Evolutionary conservation across 257 asterid species (phyloP), one percentile per base, ranked within the genome.

Genomic region (Sherardia arvensis): DNA sequence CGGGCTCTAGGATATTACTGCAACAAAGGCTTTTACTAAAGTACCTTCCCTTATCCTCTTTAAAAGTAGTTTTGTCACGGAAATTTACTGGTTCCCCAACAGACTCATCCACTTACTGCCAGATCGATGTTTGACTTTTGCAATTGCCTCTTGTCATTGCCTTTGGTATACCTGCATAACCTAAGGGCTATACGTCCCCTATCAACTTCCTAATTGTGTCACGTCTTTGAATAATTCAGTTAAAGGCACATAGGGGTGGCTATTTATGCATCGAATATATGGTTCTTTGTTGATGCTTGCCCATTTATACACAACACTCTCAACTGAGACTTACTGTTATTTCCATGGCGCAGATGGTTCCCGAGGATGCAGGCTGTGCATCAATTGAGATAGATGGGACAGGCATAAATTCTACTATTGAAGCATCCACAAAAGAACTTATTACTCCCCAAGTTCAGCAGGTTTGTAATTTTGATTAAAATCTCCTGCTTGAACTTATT

Each of bases 261-360:
- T 12, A 17, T 27, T 15, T 47, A 18, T 40, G 4, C 22, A 45
- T 47, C 59, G 20, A n/a, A 45, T 7, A 25, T 7, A 25, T n/a
- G 33, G 59, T n/a, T 17, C 66, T 23, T n/a, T 14, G 1, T 64
- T 22, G n/a, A 36, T 47, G 51, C 21, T 57, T 20, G 60, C 48
- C 20, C 38, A 43, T 22, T 70, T 9, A 6, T 36, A 23, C 66
- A 28, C 66, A 28, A 8, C 63, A 60, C 33, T 47, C 33, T 23
- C 34, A 3, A 22, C 60, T 27, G 53, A 30, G 40, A 7, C 66
- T 22, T 47, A 59, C 21, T 59, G 10, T 67, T 59, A 47, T 64
- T 32, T 68, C 5, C 69, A 25, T 60, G 53, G 34, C 64, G 74
- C 73, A 79, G 84, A 47, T 76, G 70, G 71, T 66, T 23, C 22